phyloP scores from a whole-genome alignment of 2,329 filamentous ascomycete species.

The Pseudocercospora cruenta region DNA sequence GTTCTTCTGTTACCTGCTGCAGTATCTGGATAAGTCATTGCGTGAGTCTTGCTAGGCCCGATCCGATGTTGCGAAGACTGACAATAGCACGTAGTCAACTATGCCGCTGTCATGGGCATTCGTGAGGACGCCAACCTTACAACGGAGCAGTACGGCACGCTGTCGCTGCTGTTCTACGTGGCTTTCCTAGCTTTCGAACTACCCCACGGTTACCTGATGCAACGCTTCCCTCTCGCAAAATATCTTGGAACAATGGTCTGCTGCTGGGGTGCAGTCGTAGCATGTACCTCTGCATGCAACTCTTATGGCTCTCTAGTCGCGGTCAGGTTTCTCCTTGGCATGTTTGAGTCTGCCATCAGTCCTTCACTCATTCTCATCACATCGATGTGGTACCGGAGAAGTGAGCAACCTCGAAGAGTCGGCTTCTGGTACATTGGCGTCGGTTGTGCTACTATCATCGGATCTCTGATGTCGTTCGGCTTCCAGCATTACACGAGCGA shows the following conservation, averaged over 20 bases:
- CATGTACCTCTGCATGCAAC: slow-evolving; percentile 56
- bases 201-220: slow-evolving; percentile 3
- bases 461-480: slow-evolving; percentile 58
- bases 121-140: slow-evolving; percentile 3
- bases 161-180: background rate
- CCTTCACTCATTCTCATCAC: slow-evolving; percentile 61
- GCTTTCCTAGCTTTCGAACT: slow-evolving; percentile 1
- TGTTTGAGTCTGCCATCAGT: slow-evolving; percentile 57
- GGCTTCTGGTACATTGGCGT: slow-evolving; percentile 68
- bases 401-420: slow-evolving; percentile 64
- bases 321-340: slow-evolving; percentile 53
- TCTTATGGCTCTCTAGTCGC: slow-evolving; percentile 54
- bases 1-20: background rate
- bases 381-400: slow-evolving; percentile 44
- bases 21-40: background rate
- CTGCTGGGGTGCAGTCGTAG: slow-evolving; percentile 62
- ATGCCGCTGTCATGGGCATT: slow-evolving; percentile 8
- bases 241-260: slow-evolving; percentile 2
- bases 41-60: background rate
- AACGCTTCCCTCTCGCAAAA: slow-evolving; percentile 9
- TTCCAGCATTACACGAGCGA: slow-evolving; percentile 43
- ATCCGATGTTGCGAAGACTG: background rate
- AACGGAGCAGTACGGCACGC: background rate
- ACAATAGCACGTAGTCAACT: slow-evolving; percentile 4
- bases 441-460: slow-evolving; percentile 60